A percentile compares a stretch with the other conserved stretches of the same genome.
phyloP scores from a whole-genome alignment of 73 alveolate species.

The Paraurostyla sp. region DNA sequence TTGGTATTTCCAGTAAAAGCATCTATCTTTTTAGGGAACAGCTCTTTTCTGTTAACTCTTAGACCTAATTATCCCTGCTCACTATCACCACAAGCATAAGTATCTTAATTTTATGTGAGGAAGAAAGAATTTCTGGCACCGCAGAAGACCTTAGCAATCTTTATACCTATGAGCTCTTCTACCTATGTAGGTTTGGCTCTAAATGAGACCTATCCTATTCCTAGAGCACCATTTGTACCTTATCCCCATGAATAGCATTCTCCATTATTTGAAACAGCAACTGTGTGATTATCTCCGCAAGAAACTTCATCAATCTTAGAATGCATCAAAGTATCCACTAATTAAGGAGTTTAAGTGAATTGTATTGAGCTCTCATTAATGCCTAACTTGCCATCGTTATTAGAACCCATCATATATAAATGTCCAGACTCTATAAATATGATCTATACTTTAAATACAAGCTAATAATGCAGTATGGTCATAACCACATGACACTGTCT shows the following conservation, averaged over 20 bases:
- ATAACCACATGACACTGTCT: constrained; percentile 47
- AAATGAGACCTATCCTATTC: constrained; percentile 43
- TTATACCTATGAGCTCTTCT: not conserved
- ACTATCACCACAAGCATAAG: constrained; percentile 86
- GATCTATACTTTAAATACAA: not conserved
- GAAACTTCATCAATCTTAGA: constrained; percentile 19
- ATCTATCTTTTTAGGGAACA: constrained; percentile 6
- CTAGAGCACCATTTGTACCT: constrained; percentile 61
- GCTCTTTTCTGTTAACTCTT: constrained; percentile 57
- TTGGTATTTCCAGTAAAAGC: not conserved
- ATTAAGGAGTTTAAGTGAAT: not conserved
- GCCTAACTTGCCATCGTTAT: constrained; percentile 61
- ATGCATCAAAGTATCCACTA: constrained; percentile 43
- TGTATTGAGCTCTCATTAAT: not conserved
- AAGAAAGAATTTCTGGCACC: constrained; percentile 71
- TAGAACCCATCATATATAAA: constrained; percentile 61
- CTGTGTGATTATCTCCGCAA: constrained; percentile 76
- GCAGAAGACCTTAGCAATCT: constrained; percentile 31
- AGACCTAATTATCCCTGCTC: constrained; percentile 87
- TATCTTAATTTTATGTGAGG: constrained; percentile 75
- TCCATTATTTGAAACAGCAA: constrained; percentile 60
- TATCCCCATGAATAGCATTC: constrained; percentile 73
- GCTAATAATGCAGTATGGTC: constrained; percentile 60
- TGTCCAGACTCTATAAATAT: constrained; percentile 31
- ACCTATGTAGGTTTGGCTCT: constrained; percentile 48